These are phyloP conservation scores for Vitis hybrid DNA, from an alignment of 177 flowering plant species.

Conservation along the genomic window DNA sequence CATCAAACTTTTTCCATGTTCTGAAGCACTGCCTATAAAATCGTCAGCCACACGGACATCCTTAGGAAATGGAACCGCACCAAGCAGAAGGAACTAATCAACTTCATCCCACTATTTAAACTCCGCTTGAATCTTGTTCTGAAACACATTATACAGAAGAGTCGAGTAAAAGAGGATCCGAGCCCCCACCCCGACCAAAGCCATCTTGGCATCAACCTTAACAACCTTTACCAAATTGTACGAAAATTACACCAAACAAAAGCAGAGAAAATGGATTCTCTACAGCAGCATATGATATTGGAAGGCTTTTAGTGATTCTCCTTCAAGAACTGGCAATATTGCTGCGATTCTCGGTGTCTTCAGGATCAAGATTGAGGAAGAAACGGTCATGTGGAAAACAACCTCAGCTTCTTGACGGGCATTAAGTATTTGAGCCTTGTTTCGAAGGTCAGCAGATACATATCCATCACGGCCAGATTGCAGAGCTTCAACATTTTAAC, in stretches of 20 bases:
- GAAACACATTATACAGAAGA: slow-evolving; percentile 73
- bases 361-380: no score
- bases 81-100: slow-evolving; percentile 75
- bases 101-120: slow-evolving; percentile 94
- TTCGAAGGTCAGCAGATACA: no score
- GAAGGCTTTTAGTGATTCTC: neutral
- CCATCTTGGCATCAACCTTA: slow-evolving; percentile 59
- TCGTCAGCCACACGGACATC: slow-evolving; percentile 38
- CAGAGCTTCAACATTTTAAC: no score
- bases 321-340: neutral
- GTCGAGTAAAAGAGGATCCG: slow-evolving; percentile 88
- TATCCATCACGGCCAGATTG: no score
- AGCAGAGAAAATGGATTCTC: neutral
- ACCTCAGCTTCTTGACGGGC: no score
- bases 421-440: no score
- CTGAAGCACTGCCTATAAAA: no score
- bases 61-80: slow-evolving; percentile 83
- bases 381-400: neutral
- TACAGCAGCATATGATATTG: neutral
- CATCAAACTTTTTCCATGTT: no score
- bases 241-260: neutral
- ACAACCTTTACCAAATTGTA: slow-evolving; percentile 15
- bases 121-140: slow-evolving; percentile 75
- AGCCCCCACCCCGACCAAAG: slow-evolving; percentile 79
- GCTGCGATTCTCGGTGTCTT: neutral